phyloP scores from a whole-genome alignment of 1,284 basidiomycete genomes.

The Amylostereum areolatum region DNA sequence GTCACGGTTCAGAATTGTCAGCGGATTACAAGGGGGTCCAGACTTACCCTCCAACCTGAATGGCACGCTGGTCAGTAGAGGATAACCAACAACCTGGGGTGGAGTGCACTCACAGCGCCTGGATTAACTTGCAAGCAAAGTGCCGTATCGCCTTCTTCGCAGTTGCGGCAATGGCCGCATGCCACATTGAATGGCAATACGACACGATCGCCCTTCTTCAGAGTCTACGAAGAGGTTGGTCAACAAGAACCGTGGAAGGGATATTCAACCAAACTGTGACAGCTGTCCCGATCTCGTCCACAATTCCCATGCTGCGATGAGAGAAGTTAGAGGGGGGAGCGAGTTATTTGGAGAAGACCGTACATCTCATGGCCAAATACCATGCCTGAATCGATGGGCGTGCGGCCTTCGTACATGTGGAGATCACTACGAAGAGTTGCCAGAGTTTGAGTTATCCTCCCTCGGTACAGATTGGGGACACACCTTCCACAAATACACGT shows the following conservation, averaged over 20 bases:
- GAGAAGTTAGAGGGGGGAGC: background rate
- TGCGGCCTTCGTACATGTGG: conserved; percentile 52
- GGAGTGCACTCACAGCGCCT: conserved; percentile 37
- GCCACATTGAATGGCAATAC: conserved; percentile 54
- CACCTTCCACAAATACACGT: conserved; percentile 45
- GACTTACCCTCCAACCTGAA: conserved; percentile 20
- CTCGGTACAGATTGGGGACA: too few species aligned
- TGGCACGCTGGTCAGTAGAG: background rate
- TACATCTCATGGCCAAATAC: conserved; percentile 52
- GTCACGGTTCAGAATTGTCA: background rate
- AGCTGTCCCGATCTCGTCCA: conserved; percentile 38
- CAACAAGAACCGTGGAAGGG: background rate
- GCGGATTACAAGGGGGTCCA: background rate
- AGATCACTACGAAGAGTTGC: conserved; percentile 30
- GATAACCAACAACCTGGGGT: background rate
- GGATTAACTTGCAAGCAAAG: conserved; percentile 51
- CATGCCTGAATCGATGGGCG: conserved; percentile 40
- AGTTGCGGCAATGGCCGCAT: conserved; percentile 48
- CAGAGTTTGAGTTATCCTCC: too few species aligned
- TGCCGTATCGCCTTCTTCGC: conserved; percentile 42
- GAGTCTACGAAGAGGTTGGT: conserved; percentile 21
- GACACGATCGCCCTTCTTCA: conserved; percentile 46
- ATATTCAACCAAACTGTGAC: conserved; percentile 28
- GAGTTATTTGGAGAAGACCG: background rate
- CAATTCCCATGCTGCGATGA: conserved; percentile 36